Evolutionary conservation across 306 rosid genomes (phyloP), one percentile per base, ranked within the genome.

Genomic region (Glycine tomentella): DNA sequence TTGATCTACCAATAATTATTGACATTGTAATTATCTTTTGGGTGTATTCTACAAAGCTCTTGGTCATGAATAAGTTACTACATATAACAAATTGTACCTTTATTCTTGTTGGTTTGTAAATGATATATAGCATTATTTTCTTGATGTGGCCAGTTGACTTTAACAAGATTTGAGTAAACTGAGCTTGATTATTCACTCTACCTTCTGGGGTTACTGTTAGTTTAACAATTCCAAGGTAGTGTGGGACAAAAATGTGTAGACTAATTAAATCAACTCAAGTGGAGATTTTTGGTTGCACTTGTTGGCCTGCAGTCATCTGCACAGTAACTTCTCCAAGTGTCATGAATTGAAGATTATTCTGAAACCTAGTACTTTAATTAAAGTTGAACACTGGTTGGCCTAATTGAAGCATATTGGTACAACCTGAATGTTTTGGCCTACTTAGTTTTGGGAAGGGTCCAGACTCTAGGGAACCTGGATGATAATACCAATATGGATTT

Each of bases 251-350:
- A 51, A 45, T 59, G 50, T 72, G 62, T 46, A 25, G 50, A 81
- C n/a, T 70, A 75, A 86, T 74, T 77, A 67, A 78, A 78, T 70
- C 17, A 61, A 57, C 42, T 50, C 17, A 31, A 44, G 58, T 44
- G 31, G 9, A 68, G 51, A 72, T 51, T 46, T 52, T 55, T 81
- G 3, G 34, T 40, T 81, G 15, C 63, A 61, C 15, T 68, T 16
- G 81, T 65, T 57, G 73, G 77, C 82, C 88, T 62, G 76, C 57
- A 56, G 78, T 36, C 12, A 55, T 31, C 48, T 45, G 67, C n/a
- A 65, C 8, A 40, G 13, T 57, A 72, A 53, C 48, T 81, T 63
- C 58, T 67, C 81, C 74, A 75, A 38, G 59, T 69, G 79, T 69
- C 80, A 56, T 20, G 31, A 33, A 14, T 56, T 6, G 31, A 62